Evolutionary conservation across 2,329 filamentous ascomycete genomes (phyloP), one percentile per base, ranked within the genome.

Genomic region (Neodidymelliopsis sp.): DNA sequence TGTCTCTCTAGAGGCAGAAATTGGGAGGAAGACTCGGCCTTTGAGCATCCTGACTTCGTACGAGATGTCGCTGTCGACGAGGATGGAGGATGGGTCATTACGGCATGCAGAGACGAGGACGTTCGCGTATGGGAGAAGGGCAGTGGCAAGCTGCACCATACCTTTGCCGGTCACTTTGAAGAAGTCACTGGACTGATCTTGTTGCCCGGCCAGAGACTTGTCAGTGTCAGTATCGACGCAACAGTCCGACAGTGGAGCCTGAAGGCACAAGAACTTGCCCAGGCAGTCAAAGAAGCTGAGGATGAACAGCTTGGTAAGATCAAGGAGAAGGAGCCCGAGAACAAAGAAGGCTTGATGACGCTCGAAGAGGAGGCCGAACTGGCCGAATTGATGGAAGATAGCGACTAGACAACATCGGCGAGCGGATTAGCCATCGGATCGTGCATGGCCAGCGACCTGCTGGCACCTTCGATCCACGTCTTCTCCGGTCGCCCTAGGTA

Each of bases 291-390:
- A 28, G 75, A 78, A 34, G 71, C 79, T 33, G 79, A 84, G 54
- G 72, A 76, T 33, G 75, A 76, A 47, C 72, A 78, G 40, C 74
- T 77, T 33, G 78, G 79, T 39, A 67, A 77, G 40, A 73, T 75
- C 41, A 72, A 77, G 22, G 72, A 77, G 49, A 66, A 59, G 44
- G 72, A 72, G 24, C 75, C 74, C 56, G 69, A 70, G 54, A 75
- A 75, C 41, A 81, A 81, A 43, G 76, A 79, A 5, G 70, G 77
- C 28, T 53, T 86, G 66, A 76, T 97, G 73, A 96, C 91, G 4
- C 88, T 84, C 10, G 93, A 97, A 62, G 94, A 99, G 71, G 93
- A 97, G 73, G 87, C 89, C 4, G 94, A 97, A 72, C 78, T 99
- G 57, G 92, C 91, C 11, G 94, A 92, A 57, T 75, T 99, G 69